These are phyloP conservation scores for Beauveria varroae DNA, from an alignment of 2,329 filamentous ascomycete species.

Conservation along the genomic window DNA sequence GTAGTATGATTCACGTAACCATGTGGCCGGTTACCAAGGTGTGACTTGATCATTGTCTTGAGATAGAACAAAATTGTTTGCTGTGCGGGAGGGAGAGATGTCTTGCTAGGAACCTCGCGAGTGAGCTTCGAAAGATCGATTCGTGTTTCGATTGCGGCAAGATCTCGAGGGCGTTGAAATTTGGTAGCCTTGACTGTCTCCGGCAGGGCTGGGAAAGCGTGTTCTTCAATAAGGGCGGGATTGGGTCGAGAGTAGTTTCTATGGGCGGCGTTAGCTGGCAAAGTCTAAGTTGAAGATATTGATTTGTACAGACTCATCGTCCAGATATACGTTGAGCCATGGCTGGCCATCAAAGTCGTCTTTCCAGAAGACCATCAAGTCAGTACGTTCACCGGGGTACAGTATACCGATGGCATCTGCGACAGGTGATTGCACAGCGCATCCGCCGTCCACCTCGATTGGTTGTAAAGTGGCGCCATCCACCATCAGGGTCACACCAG, in stretches of 20 bases:
- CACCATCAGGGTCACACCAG: constrained; percentile 16
- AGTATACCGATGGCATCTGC: constrained; percentile 17
- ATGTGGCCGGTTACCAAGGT: constrained; percentile 17
- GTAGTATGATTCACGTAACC: constrained; percentile 21
- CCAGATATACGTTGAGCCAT: constrained; percentile 19
- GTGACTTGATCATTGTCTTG: constrained; percentile 18
- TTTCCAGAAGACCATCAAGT: constrained; percentile 17
- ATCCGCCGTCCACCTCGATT: constrained; percentile 17
- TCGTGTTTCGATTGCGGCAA: neutral
- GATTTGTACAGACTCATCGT: constrained; percentile 18
- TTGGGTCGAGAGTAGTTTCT: constrained; percentile 20
- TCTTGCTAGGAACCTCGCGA: neutral
- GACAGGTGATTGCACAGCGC: constrained; percentile 11
- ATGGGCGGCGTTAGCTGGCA: neutral
- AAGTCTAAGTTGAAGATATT: neutral
- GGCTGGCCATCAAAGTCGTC: neutral
- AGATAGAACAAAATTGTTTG: constrained; percentile 19
- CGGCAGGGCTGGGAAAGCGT: constrained; percentile 8
- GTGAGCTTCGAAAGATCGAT: neutral
- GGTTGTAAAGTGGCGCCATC: constrained; percentile 18
- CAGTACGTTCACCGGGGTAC: constrained; percentile 20
- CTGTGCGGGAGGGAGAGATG: constrained; percentile 11
- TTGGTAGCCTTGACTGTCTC: neutral
- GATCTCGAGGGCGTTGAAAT: neutral
- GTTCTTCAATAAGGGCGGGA: constrained; percentile 7